phyloP scores from a whole-genome alignment of 169 alveolate genomes.

The Nephromyces sp. region DNA sequence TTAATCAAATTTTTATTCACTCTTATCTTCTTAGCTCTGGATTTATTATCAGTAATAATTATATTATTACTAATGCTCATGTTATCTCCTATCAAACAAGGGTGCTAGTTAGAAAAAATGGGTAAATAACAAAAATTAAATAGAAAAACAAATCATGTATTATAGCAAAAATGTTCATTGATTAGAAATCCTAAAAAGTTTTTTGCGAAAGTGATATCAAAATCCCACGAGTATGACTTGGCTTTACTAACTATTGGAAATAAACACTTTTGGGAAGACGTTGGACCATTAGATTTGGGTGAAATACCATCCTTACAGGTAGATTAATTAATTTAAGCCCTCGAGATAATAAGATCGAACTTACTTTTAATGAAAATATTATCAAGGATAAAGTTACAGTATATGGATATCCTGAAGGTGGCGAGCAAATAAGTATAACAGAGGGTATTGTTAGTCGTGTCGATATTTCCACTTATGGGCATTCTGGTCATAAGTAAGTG shows the following conservation, averaged over 20 bases:
- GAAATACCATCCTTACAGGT: constrained; percentile 48
- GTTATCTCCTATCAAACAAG: constrained; percentile 62
- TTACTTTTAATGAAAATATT: not conserved
- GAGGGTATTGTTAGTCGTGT: constrained; percentile 75
- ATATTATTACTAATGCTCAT: constrained; percentile 70
- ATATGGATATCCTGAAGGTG: constrained; percentile 78
- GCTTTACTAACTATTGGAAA: constrained; percentile 61
- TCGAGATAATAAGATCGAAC: not conserved
- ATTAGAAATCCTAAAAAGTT: constrained; percentile 44
- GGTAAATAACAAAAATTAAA: constrained; percentile 29
- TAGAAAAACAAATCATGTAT: not conserved
- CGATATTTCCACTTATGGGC: constrained; percentile 57
- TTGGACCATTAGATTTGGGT: constrained; percentile 54
- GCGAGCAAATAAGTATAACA: constrained; percentile 73
- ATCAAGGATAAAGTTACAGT: constrained; percentile 65
- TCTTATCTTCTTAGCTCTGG: constrained; percentile 51
- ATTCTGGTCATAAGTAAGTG: constrained; percentile 33
- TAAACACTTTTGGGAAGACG: constrained; percentile 52
- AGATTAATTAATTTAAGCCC: not conserved
- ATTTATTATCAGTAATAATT: constrained; percentile 47
- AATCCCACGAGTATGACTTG: constrained; percentile 70
- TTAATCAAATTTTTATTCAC: not conserved
- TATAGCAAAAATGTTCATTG: not conserved
- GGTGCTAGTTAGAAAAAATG: constrained; percentile 63
- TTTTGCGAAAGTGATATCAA: constrained; percentile 45